Percentiles rank a stretch among this genome's conserved stretches.
Evolutionary conservation across 1,284 basidiomycete genomes (phyloP).

Genomic region (Cryptococcus maquisensis): DNA sequence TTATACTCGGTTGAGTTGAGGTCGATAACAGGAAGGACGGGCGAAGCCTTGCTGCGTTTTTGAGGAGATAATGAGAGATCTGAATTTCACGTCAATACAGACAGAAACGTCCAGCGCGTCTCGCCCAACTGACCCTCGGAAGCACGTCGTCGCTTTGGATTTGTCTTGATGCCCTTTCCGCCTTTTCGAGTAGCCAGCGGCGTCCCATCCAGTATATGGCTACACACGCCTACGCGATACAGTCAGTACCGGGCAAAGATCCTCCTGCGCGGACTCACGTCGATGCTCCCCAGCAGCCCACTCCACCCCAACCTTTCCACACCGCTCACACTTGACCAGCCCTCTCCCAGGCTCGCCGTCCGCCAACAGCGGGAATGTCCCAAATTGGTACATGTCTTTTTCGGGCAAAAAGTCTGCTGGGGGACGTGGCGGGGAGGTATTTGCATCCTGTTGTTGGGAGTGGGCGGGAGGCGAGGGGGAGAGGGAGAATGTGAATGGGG

Average conservation of each 20-base stretch:
- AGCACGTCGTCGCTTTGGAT: constrained; percentile 34
- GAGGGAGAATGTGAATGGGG: constrained; percentile 35
- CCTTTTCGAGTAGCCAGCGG: constrained; percentile 52
- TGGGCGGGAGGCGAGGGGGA: constrained; percentile 13
- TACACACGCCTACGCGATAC: constrained; percentile 58
- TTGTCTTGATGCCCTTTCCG: constrained; percentile 59
- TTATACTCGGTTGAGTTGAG: constrained; percentile 12
- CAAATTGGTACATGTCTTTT: constrained; percentile 81
- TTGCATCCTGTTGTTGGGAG: not conserved
- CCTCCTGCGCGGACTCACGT: constrained; percentile 55
- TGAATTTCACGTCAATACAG: not conserved
- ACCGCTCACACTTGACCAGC: constrained; percentile 70
- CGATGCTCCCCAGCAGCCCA: constrained; percentile 71
- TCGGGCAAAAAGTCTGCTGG: constrained; percentile 77
- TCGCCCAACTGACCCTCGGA: constrained; percentile 35
- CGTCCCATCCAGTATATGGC: constrained; percentile 55
- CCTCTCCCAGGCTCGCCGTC: constrained; percentile 57
- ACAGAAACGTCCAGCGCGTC: not conserved
- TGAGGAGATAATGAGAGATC: constrained; percentile 12
- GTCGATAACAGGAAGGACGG: constrained; percentile 34
- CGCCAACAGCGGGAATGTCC: constrained; percentile 58
- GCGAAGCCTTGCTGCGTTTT: constrained; percentile 47
- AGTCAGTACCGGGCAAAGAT: not conserved
- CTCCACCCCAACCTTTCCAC: constrained; percentile 67
- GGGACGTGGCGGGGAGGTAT: constrained; percentile 48